Conservation (phyloP, 257 asterid species). For the Lantana camara region DNA sequence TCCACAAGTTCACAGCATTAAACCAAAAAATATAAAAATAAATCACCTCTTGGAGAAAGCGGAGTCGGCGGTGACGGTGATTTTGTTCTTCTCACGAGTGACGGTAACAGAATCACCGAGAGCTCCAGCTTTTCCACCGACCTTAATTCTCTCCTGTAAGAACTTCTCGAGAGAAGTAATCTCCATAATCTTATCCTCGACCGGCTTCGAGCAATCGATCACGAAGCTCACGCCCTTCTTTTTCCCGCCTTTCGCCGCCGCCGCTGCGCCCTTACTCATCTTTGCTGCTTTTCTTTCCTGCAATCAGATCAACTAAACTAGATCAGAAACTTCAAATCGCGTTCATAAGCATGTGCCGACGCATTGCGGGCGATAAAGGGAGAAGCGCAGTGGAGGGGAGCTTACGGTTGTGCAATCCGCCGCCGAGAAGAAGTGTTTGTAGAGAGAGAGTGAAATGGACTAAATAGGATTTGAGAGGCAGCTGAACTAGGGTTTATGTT, state of each 20-base stretch:
- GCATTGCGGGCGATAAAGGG: background rate
- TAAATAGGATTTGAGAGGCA: slow-evolving; percentile 4
- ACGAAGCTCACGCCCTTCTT: slow-evolving; percentile 60
- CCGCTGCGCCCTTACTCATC: slow-evolving; percentile 61
- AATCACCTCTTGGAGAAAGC: slow-evolving; percentile 59
- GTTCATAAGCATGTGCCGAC: background rate
- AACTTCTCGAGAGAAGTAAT: slow-evolving; percentile 68
- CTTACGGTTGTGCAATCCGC: slow-evolving; percentile 27
- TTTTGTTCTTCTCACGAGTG: slow-evolving; percentile 56
- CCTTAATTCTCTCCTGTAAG: slow-evolving; percentile 66
- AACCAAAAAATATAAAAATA: background rate
- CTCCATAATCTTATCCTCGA: slow-evolving; percentile 69
- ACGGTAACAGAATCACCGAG: slow-evolving; percentile 61
- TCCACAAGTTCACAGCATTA: background rate
- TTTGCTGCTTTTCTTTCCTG: slow-evolving; percentile 39
- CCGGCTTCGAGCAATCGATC: slow-evolving; percentile 65
- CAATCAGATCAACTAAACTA: slow-evolving; percentile 14
- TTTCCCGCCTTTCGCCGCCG: slow-evolving; percentile 62
- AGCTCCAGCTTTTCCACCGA: slow-evolving; percentile 69
- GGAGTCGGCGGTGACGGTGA: slow-evolving; percentile 54
- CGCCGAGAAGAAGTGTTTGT: slow-evolving; percentile 26
- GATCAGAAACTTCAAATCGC: slow-evolving; percentile 8
- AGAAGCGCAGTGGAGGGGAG: background rate
- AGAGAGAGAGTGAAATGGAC: slow-evolving; percentile 3
- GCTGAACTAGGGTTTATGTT: slow-evolving; percentile 28